These are phyloP conservation scores for Calonectria multiphialidica DNA, from an alignment of 2,329 filamentous ascomycete genomes.

Conservation along the genomic window DNA sequence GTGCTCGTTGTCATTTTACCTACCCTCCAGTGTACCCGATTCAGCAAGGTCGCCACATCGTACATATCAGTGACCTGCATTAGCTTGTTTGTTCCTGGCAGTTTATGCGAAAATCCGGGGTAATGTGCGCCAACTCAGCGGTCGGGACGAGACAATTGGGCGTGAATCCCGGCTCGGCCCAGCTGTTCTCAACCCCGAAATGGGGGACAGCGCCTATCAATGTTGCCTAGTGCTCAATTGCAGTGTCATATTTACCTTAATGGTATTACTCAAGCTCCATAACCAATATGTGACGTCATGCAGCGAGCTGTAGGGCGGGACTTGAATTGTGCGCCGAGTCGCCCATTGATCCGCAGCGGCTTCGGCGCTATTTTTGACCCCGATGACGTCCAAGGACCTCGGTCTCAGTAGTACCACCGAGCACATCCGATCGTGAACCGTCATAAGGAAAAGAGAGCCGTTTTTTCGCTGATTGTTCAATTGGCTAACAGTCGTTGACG, in stretches of 20 bases:
- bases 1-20: not conserved
- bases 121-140: not conserved
- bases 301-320: not conserved
- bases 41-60: not conserved
- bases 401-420: constrained; percentile 20
- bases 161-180: not conserved
- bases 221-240: not conserved
- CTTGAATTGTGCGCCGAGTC: constrained; percentile 14
- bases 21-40: not conserved
- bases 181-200: not conserved
- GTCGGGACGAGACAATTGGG: not conserved
- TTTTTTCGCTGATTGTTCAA: not conserved
- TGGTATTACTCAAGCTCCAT: not conserved
- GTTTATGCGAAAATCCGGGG: not conserved
- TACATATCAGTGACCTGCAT: not conserved
- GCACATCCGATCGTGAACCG: not conserved
- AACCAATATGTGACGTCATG: constrained; percentile 5
- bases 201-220: no score
- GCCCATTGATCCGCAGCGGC: not conserved
- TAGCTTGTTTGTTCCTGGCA: not conserved
- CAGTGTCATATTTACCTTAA: not conserved
- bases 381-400: constrained; percentile 2
- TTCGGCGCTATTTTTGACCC: constrained; percentile 14
- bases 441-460: constrained; percentile 5
- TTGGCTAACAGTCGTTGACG: not conserved